Evolutionary conservation across 2,329 filamentous ascomycete species (phyloP).

Genomic region (Sarocladiaceae sp.): DNA sequence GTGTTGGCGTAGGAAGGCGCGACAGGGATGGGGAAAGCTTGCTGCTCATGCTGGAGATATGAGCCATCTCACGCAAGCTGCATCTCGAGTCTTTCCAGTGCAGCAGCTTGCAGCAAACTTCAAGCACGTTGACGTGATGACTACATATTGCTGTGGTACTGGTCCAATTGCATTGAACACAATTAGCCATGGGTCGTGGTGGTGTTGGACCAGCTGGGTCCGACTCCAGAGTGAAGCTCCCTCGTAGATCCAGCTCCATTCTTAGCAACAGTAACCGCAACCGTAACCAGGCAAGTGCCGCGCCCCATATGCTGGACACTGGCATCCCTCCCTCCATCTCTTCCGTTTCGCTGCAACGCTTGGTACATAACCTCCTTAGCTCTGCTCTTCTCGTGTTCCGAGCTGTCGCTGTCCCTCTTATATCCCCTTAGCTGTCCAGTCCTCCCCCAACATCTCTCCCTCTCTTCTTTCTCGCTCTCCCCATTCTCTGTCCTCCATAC

Average conservation of each 20-base stretch:
- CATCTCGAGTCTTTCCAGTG: not conserved
- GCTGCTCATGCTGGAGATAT: not conserved
- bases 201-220: not conserved
- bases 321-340: not conserved
- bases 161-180: no score
- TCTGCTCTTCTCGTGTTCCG: not conserved
- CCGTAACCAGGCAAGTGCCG: constrained; percentile 8
- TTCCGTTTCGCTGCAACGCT: not conserved
- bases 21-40: not conserved
- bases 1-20: not conserved
- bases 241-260: not conserved
- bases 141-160: no score
- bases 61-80: not conserved
- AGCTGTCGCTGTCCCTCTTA: not conserved
- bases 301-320: not conserved
- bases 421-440: not conserved
- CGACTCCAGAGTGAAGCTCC: not conserved
- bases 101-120: not conserved
- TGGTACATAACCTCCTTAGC: no score
- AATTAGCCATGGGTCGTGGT: not conserved
- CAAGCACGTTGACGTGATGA: constrained; percentile 6
- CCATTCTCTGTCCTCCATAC: no score
- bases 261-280: not conserved
- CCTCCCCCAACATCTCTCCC: not conserved
- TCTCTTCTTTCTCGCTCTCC: not conserved